Percentiles rank a stretch among this genome's conserved stretches.
phyloP scores from a whole-genome alignment of 1,284 basidiomycete species.

The Ustilago crameri region DNA sequence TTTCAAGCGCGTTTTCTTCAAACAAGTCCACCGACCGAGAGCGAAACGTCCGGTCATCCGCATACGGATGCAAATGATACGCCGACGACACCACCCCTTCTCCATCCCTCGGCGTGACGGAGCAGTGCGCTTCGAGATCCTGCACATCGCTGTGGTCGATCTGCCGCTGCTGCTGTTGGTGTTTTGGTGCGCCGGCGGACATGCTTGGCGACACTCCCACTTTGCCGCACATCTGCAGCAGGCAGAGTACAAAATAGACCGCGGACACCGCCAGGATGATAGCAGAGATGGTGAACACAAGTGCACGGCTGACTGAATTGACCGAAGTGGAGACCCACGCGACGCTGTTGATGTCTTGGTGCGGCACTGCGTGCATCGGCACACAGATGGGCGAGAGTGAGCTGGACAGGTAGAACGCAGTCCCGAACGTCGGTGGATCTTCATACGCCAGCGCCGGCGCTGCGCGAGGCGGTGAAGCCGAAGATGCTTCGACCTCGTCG shows the following conservation, averaged over 20 bases:
- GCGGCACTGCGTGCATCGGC: not conserved
- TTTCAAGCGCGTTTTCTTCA: conserved; percentile 1
- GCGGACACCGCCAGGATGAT: not conserved
- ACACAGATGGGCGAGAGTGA: conserved; percentile 21
- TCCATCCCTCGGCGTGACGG: not conserved
- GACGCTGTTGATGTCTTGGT: conserved; percentile 3
- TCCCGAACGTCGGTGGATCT: conserved; percentile 9
- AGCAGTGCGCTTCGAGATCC: not conserved
- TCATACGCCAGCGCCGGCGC: not conserved
- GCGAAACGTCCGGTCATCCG: not conserved
- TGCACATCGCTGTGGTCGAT: too few species aligned
- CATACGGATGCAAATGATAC: not conserved
- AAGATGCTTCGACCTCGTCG: too few species aligned
- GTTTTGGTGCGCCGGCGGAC: too few species aligned
- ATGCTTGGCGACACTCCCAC: conserved; percentile 3
- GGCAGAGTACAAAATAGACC: conserved; percentile 9
- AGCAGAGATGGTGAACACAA: conserved; percentile 3
- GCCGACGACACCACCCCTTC: not conserved
- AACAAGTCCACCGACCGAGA: conserved; percentile 14
- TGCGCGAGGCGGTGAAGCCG: conserved; percentile 6
- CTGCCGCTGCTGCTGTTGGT: too few species aligned
- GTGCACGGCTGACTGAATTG: conserved; percentile 1
- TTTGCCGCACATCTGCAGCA: conserved; percentile 13
- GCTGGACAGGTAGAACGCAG: conserved; percentile 22
- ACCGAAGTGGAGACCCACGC: conserved; percentile 11